phyloP scores from a whole-genome alignment of 192 early-diverging fungal species.

The Linnemannia schmuckeri region DNA sequence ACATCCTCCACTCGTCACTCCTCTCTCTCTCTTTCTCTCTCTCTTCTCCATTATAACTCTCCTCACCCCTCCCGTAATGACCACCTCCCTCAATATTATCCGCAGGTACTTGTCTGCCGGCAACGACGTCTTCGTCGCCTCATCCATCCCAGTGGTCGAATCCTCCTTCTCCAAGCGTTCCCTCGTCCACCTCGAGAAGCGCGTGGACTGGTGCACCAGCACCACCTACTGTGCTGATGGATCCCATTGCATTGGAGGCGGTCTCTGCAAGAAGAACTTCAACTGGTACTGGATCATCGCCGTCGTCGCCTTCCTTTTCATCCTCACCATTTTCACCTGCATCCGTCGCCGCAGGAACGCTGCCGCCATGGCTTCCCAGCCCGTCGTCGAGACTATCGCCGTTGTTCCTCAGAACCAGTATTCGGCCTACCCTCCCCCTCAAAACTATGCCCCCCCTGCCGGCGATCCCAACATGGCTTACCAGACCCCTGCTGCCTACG shows the following conservation, averaged over 20 bases:
- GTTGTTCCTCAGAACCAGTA: constrained; percentile 15
- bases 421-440: background rate
- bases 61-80: background rate
- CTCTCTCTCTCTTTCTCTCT: constrained; percentile 12
- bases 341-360: constrained; percentile 16
- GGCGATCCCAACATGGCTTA: constrained; percentile 54
- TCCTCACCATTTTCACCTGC: constrained; percentile 1
- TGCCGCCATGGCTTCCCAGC: background rate
- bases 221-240: constrained; percentile 22
- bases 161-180: constrained; percentile 29
- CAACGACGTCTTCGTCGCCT: constrained; percentile 1
- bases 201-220: constrained; percentile 10
- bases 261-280: constrained; percentile 24
- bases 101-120: constrained; percentile 20
- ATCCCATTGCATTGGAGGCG: constrained; percentile 11
- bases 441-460: constrained; percentile 30
- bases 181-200: constrained; percentile 48
- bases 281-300: constrained; percentile 39
- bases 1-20: background rate
- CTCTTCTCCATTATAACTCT: background rate
- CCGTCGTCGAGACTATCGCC: constrained; percentile 6
- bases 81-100: background rate
- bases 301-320: constrained; percentile 25
- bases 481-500: constrained; percentile 23
- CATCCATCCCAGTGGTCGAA: background rate